These are phyloP conservation scores for Alternaria sp. DNA, from an alignment of 2,329 filamentous ascomycete genomes.

Conservation along the genomic window DNA sequence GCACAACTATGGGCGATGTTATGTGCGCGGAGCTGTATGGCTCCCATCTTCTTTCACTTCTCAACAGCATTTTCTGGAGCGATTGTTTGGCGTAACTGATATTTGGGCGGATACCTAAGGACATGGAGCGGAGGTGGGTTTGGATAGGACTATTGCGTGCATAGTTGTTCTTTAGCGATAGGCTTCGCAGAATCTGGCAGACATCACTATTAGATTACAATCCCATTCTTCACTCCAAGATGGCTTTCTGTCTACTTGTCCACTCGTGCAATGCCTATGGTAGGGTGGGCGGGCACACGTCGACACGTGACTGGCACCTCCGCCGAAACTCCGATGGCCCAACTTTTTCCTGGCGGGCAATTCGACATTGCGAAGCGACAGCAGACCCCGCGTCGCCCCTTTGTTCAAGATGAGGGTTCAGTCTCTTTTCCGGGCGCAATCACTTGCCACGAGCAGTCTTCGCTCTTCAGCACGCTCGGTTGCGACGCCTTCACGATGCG, in stretches of 20 bases:
- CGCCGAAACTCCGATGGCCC: constrained; percentile 30
- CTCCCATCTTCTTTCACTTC: constrained; percentile 21
- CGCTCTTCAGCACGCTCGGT: constrained; percentile 35
- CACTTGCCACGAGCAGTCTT: constrained; percentile 38
- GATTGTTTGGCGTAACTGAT: constrained; percentile 38
- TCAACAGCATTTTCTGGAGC: constrained; percentile 47
- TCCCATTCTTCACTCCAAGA: constrained; percentile 21
- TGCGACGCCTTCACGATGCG: constrained; percentile 36
- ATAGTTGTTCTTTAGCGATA: constrained; percentile 17
- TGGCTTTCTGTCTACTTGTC: background rate
- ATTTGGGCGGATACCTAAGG: constrained; percentile 36
- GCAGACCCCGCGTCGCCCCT: constrained; percentile 37
- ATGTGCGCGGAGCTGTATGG: background rate
- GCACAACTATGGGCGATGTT: background rate
- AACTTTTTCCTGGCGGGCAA: constrained; percentile 35
- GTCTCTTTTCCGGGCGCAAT: constrained; percentile 42
- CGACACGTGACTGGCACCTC: constrained; percentile 33
- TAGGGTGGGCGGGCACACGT: background rate
- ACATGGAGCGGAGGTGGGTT: constrained; percentile 15
- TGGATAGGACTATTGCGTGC: constrained; percentile 30
- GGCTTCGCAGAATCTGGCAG: constrained; percentile 9
- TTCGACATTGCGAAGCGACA: constrained; percentile 18
- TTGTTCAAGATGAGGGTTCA: constrained; percentile 45
- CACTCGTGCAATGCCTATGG: background rate
- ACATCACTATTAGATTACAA: constrained; percentile 23